Evolutionary conservation across 805 yeast genomes (phyloP), one percentile per base, ranked within the genome.

Genomic region (Vanderwaltozyma polyspora): DNA sequence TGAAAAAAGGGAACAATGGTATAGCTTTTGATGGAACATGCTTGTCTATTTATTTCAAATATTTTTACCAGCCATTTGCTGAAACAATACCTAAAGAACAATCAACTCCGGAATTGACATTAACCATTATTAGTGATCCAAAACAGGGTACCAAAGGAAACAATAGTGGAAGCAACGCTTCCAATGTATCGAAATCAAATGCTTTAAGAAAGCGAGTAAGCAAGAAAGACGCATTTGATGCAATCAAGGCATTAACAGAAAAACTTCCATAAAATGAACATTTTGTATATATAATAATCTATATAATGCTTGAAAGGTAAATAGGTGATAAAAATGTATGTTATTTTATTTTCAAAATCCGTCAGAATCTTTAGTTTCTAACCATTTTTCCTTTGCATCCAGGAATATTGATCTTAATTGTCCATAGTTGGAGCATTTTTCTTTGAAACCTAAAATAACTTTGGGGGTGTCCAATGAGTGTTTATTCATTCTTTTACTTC

Each of bases 401-500:
- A 67, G 48, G 45, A 82, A 80, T 1, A 80, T 57, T 26, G 55
- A 55, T 29, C 72, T 55, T 42, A 84, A 57, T 26, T 59, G 61
- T 2, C 51, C 61, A 29, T 63, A 64, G 44, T 74, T 67, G 25
- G 67, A 61, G 57, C 94, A 84, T 2, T 72, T 67, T 5, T 68
- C 64, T 42, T 78, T 65, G 52, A 84, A 82, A 29, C 70, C 69
- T 41, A 77, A 50, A 85, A 82, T 80, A 32, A 84, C 75, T 38
- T 71, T 64, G 48, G 81, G 89, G 0, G 89, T 76, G 49, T 80
- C 85, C 31, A 77, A 52, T 16, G 71, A 49, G 19, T 44, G 44
- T 25, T 49, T 55, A n/a, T 61, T 51, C 1, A 51, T 40, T 9
- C 42, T 40, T 16, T 52, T 70, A 12, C 59, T 43, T 35, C 46